These are phyloP conservation scores for Dendrostoma leiphaemia DNA, from an alignment of 2,329 filamentous ascomycete species.

Conservation along the genomic window DNA sequence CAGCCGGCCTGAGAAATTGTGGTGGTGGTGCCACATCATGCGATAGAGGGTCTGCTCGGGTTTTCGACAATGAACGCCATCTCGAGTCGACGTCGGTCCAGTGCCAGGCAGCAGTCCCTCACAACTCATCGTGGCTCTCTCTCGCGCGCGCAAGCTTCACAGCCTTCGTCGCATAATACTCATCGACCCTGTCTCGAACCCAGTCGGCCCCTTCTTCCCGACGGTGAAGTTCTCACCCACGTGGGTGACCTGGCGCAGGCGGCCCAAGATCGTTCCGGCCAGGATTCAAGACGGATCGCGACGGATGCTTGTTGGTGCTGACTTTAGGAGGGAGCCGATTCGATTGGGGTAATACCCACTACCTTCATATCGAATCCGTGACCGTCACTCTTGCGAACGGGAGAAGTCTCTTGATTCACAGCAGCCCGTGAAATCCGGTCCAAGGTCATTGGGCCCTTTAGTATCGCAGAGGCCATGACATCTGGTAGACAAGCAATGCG, in stretches of 20 bases:
- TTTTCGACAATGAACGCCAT: not conserved
- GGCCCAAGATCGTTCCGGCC: constrained; percentile 42
- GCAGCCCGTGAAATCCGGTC: constrained; percentile 32
- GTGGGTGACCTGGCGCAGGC: constrained; percentile 46
- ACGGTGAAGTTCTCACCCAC: constrained; percentile 35
- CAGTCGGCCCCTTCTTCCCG: not conserved
- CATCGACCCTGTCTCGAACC: not conserved
- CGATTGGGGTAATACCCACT: constrained; percentile 32
- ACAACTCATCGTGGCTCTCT: not conserved
- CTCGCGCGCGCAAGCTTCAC: not conserved
- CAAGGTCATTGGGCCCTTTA: constrained; percentile 42
- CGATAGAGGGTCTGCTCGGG: not conserved
- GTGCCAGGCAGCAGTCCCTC: not conserved
- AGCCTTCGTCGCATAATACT: not conserved
- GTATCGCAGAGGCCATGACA: constrained; percentile 30
- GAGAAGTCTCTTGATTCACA: constrained; percentile 31
- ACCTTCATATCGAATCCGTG: constrained; percentile 29
- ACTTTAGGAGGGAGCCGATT: too few relatives aligned
- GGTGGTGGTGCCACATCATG: not conserved
- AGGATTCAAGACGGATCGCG: constrained; percentile 42
- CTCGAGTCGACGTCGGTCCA: not conserved
- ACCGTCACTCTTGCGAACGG: constrained; percentile 28
- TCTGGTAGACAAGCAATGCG: constrained; percentile 27
- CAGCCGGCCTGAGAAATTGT: not conserved
- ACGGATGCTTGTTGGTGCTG: too few relatives aligned